Conservation (phyloP, 148 eudicot genomes). For the Cornus controversa region DNA sequence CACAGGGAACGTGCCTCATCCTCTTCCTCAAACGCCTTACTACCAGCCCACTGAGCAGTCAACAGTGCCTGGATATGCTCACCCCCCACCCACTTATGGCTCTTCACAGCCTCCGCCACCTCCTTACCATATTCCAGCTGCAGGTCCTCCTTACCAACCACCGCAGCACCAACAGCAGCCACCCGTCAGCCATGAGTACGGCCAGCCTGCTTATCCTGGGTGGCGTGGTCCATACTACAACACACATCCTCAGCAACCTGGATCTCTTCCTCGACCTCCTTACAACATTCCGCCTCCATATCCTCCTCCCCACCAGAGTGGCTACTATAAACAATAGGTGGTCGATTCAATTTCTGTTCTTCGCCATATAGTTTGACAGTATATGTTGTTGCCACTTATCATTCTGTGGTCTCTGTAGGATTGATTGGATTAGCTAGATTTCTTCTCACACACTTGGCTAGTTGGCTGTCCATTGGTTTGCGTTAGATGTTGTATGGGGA, state of each 20-base stretch:
- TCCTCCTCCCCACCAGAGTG: slow-evolving; percentile 79
- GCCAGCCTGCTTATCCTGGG: slow-evolving; percentile 93
- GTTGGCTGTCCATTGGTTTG: not conserved
- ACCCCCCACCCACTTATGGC: slow-evolving; percentile 38
- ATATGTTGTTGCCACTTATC: not conserved
- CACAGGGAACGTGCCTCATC: slow-evolving; percentile 34
- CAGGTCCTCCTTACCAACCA: slow-evolving; percentile 45
- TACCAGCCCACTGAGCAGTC: slow-evolving; percentile 65
- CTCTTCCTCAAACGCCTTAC: slow-evolving; percentile 49
- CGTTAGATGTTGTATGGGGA: not conserved
- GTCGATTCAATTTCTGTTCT: not conserved
- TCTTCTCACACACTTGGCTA: no score
- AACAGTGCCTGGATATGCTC: slow-evolving; percentile 43
- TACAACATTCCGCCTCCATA: slow-evolving; percentile 65
- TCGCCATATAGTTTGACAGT: not conserved
- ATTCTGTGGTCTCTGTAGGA: not conserved
- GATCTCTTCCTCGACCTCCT: slow-evolving; percentile 79
- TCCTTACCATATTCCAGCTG: slow-evolving; percentile 40
- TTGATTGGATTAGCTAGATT: not conserved
- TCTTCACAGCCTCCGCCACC: slow-evolving; percentile 41
- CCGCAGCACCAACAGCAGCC: slow-evolving; percentile 61
- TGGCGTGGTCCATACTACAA: slow-evolving; percentile 91
- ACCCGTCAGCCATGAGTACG: slow-evolving; percentile 58
- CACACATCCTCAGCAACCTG: slow-evolving; percentile 64
- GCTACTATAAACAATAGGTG: slow-evolving; percentile 70